phyloP scores from a whole-genome alignment of 2,329 filamentous ascomycete species.

The Colletotrichum agaves region DNA sequence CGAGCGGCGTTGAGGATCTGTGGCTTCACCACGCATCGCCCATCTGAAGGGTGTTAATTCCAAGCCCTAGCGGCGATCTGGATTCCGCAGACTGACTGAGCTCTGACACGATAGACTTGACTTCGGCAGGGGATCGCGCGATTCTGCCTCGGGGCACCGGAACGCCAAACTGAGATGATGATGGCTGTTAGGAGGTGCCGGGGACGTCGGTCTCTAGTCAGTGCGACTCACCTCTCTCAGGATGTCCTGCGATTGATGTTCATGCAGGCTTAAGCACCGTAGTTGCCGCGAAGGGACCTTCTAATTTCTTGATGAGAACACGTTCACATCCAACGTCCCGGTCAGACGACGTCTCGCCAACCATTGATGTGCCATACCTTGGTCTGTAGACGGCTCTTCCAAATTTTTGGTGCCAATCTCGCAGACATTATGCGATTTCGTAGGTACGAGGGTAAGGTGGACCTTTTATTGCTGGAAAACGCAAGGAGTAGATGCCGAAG shows the following conservation, averaged over 20 bases:
- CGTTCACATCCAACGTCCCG: not conserved
- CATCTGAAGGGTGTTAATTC: constrained; percentile 32
- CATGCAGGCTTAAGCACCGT: constrained; percentile 6
- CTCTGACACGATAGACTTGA: constrained; percentile 37
- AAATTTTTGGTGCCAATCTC: too few relatives aligned
- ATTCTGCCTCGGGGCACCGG: constrained; percentile 41
- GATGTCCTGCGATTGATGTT: constrained; percentile 11
- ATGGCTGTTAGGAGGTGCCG: not conserved
- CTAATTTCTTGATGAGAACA: not conserved
- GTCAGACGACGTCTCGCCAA: not conserved
- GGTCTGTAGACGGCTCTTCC: too few relatives aligned
- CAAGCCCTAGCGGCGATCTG: too few relatives aligned
- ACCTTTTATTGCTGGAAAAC: too few relatives aligned
- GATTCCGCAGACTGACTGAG: constrained; percentile 39
- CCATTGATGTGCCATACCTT: too few relatives aligned
- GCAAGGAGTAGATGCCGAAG: too few relatives aligned
- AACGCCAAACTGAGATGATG: constrained; percentile 41
- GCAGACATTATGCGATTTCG: too few relatives aligned
- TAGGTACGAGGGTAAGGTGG: too few relatives aligned
- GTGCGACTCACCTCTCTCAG: constrained; percentile 4
- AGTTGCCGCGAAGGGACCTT: not conserved
- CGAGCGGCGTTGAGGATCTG: constrained; percentile 40
- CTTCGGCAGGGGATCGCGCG: constrained; percentile 40
- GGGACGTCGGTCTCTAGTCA: too few relatives aligned
- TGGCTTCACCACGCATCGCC: constrained; percentile 42